These are phyloP conservation scores for Pholiota microspora DNA, from an alignment of 768 basidiomycete genomes.

Conservation along the genomic window DNA sequence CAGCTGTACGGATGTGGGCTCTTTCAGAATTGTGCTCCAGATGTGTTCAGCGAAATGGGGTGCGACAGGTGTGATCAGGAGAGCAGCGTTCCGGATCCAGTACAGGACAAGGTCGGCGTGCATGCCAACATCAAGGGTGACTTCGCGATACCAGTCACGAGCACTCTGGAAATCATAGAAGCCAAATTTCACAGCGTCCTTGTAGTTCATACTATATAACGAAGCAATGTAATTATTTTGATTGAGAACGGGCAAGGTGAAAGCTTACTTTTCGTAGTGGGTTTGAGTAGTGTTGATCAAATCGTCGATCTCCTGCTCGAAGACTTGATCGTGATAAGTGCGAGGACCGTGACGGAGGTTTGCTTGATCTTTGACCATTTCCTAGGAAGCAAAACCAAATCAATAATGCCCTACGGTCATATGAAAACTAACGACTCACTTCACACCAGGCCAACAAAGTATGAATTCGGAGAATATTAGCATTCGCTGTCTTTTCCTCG, in stretches of 20 bases:
- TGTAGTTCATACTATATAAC: conserved; percentile 80
- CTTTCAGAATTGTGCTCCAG: conserved; percentile 72
- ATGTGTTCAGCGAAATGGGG: conserved; percentile 95
- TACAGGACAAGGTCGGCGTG: conserved; percentile 81
- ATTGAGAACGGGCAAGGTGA: too few species aligned
- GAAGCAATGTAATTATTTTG: neutral
- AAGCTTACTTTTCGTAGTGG: conserved; percentile 76
- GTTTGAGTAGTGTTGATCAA: conserved; percentile 79
- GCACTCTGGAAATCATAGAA: conserved; percentile 93
- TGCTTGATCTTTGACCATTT: conserved; percentile 71
- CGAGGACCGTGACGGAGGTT: conserved; percentile 72
- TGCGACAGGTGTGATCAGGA: conserved; percentile 83
- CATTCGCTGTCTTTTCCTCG: conserved; percentile 97
- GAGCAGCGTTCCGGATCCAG: conserved; percentile 81
- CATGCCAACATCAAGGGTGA: conserved; percentile 88
- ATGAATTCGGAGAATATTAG: conserved; percentile 90
- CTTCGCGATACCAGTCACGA: conserved; percentile 96
- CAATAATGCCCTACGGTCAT: neutral
- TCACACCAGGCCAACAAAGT: conserved; percentile 92
- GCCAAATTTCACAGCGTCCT: conserved; percentile 91
- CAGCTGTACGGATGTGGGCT: conserved; percentile 73
- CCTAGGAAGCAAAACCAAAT: conserved; percentile 39
- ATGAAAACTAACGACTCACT: conserved; percentile 38
- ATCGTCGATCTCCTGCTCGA: conserved; percentile 88
- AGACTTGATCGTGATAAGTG: conserved; percentile 85